Base-by-base conservation (phyloP, 2,329 filamentous ascomycete genomes). In the Orbilia brochopaga region DNA sequence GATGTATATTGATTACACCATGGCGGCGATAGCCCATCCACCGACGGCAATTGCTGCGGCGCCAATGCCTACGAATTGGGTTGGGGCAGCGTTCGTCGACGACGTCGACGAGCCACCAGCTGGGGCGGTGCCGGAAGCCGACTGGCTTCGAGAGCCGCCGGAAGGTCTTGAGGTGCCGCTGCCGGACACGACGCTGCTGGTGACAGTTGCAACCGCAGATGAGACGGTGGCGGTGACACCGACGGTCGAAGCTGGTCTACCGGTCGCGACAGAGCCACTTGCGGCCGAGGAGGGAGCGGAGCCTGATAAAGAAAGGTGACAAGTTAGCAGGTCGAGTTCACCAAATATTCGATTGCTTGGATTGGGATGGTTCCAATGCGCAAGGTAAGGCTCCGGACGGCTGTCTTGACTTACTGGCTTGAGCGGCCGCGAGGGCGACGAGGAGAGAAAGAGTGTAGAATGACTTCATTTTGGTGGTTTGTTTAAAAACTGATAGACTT, bases 1-100 rank as follows among this genome's bases (percentile, higher is more conserved):
- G n/a, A n/a, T n/a, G n/a, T n/a, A n/a, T n/a, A n/a, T n/a, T n/a
- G n/a, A 32, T 52, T 62, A 69, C n/a, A 69, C 19, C 42, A 69
- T 56, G 30, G 56, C 61, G 15, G 50, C 56, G n/a, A 69, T 8
- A 23, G 35, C 56, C 64, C 64, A 69, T 58, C 65, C 65, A 51
- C 65, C 65, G 32, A 69, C 27, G 17, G 65, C 65, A 6, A 69
- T 30, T 3, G 52, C 65, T 7, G 60, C 24, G 8, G 65, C 65
- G 10, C 65, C 65, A n/a, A 24, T 46, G 15, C 57, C 65, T 1
- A 60, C 65, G 10, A 69, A 48, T 17, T 35, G 54, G 8, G 65
- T 63, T 10, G 65, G 58, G 17, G 65, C 65, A 48, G 58, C 65
- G 37, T 63, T 63, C 5, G 57, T 58, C 13, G 51, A 56, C 2